These are phyloP conservation scores for Dryadomyces quercus-mongolicae DNA, from an alignment of 2,329 filamentous ascomycete species.

Conservation along the genomic window DNA sequence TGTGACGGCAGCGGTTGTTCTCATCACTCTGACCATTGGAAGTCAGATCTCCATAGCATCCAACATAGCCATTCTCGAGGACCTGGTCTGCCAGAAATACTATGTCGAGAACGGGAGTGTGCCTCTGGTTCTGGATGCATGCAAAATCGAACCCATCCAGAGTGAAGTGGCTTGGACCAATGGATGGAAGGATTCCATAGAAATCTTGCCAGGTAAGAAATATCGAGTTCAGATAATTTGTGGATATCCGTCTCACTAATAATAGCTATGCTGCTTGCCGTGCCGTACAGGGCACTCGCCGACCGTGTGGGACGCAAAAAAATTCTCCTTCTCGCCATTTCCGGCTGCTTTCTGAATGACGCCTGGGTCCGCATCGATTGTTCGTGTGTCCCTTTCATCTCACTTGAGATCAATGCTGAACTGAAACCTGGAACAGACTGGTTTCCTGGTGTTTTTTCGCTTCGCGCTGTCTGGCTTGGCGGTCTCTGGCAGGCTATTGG, in stretches of 20 bases:
- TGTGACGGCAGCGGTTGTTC: not conserved
- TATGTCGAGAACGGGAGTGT: not conserved
- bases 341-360: not conserved
- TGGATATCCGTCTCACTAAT: too few relatives aligned
- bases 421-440: not conserved
- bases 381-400: not conserved
- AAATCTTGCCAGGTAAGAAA: not conserved
- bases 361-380: not conserved
- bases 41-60: not conserved
- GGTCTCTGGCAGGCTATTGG: not conserved
- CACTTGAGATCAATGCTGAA: not conserved
- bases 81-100: not conserved
- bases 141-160: not conserved
- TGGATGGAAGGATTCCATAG: not conserved
- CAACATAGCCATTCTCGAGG: not conserved
- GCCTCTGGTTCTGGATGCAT: not conserved
- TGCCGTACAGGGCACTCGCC: not conserved
- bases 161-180: not conserved
- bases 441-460: not conserved
- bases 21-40: not conserved
- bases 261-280: not conserved
- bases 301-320: not conserved
- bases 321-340: not conserved
- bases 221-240: too few relatives aligned
- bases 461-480: not conserved